A percentile compares a stretch with the other conserved stretches of the same genome.
phyloP scores from a whole-genome alignment of 371 early-diverging fungal species.

The Phascolomyces articulosus region DNA sequence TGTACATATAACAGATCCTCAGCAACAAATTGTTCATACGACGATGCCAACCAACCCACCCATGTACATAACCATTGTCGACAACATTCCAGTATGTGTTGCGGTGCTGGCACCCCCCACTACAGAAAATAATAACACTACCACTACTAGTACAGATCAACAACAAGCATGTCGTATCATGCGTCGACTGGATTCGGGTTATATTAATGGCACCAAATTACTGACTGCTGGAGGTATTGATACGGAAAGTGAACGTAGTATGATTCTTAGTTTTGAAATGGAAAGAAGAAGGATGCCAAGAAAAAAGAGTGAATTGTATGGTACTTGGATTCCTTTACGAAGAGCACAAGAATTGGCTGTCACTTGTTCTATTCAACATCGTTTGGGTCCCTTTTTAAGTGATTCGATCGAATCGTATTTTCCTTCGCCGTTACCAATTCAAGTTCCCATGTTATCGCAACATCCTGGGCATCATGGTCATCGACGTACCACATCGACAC shows the following conservation, averaged over 20 bases:
- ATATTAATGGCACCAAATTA: conserved; percentile 86
- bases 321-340: conserved; percentile 90
- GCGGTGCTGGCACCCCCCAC: conserved; percentile 62
- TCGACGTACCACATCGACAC: background rate
- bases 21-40: conserved; percentile 24
- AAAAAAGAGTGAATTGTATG: conserved; percentile 72
- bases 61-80: conserved; percentile 76
- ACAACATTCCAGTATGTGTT: conserved; percentile 75
- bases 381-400: conserved; percentile 76
- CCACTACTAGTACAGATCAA: too few species aligned
- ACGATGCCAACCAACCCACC: conserved; percentile 44
- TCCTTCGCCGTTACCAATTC: conserved; percentile 71
- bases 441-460: conserved; percentile 14
- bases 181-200: conserved; percentile 78
- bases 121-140: too few species aligned
- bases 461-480: background rate
- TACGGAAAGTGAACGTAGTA: conserved; percentile 84
- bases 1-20: conserved; percentile 9
- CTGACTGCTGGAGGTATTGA: conserved; percentile 86
- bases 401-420: conserved; percentile 75
- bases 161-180: conserved; percentile 63
- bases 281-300: conserved; percentile 78
- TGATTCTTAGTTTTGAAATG: conserved; percentile 86
- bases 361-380: conserved; percentile 80
- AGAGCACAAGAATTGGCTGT: conserved; percentile 86